Evolutionary conservation across 148 eudicot genomes (phyloP), one percentile per base, ranked within the genome.

Genomic region (Fallopia convolvulus): DNA sequence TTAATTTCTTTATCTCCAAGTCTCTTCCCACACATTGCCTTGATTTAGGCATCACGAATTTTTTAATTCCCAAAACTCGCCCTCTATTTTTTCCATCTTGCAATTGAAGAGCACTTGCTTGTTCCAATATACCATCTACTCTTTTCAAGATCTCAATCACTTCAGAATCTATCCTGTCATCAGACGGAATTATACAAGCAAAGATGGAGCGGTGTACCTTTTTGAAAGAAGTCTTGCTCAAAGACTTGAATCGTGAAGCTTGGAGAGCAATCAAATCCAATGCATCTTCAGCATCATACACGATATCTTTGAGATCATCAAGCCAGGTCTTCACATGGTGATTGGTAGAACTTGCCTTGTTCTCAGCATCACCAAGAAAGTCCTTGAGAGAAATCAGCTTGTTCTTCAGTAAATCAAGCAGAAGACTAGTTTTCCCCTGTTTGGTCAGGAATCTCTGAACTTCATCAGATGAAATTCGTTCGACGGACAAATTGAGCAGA

Each of bases 231-330:
- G 63, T 56, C 3, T 20, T 58, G 12, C 65, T 58, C 32, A 23
- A 58, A 6, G 65, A 58, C 65, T 58, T 36, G 2, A 42, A 33
- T 33, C 41, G 18, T 1, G 41, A 68, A 68, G 72, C 72, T 68
- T 4, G 75, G 0, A 68, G 58, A 30, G 74, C 77, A 60, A 79
- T 74, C 61, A 79, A 74, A 5, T 83, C 83, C 50, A 81, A 20
- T 30, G 81, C 15, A 36, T 78, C 79, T 68, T 83, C 81, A 5
- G 78, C 48, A 65, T 81, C 86, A 50, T 81, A 83, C 17, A 65
- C 6, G 30, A 77, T 40, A 9, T 83, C 72, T n/a, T 76, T 63
- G 70, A 83, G 72, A 0, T 81, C 80, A 2, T 78, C 77, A 2
- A 83, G 78, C 81, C 83, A 83, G 20, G 12, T 1, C n/a, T 72